These are phyloP conservation scores for Penicillium tannophilum DNA, from an alignment of 495 filamentous ascomycete genomes.

Conservation along the genomic window DNA sequence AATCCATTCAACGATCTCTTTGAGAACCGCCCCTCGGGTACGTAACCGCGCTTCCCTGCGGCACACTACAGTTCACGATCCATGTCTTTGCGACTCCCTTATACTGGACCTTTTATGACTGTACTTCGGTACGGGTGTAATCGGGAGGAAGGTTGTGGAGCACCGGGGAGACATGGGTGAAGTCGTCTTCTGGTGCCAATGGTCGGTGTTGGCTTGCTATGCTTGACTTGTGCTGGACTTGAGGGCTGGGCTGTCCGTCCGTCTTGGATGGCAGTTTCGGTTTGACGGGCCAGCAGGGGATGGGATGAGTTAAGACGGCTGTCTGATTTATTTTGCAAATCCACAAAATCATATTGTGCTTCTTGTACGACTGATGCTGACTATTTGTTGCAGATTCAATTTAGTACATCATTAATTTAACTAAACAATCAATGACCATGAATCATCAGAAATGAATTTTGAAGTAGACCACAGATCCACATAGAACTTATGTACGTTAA, in stretches of 20 bases:
- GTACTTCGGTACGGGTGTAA: constrained; percentile 26
- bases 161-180: constrained; percentile 44
- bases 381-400: constrained; percentile 10
- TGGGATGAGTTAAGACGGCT: constrained; percentile 67
- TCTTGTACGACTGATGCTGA: constrained; percentile 23
- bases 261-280: constrained; percentile 56
- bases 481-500: constrained; percentile 21
- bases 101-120: constrained; percentile 64
- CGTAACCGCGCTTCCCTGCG: constrained; percentile 23
- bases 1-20: constrained; percentile 98
- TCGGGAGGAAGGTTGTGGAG: constrained; percentile 90
- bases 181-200: constrained; percentile 28
- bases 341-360: constrained; percentile 7
- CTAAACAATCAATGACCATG: background rate
- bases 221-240: constrained; percentile 47
- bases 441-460: constrained; percentile 5
- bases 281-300: constrained; percentile 51
- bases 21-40: constrained; percentile 56
- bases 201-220: constrained; percentile 35
- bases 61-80: constrained; percentile 46
- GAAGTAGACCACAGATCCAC: constrained; percentile 1
- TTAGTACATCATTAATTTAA: background rate
- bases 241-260: constrained; percentile 41
- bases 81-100: constrained; percentile 52
- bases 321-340: constrained; percentile 49